Evolutionary conservation across 2,329 filamentous ascomycete genomes (phyloP).

Genomic region (Alternaria gaisen): DNA sequence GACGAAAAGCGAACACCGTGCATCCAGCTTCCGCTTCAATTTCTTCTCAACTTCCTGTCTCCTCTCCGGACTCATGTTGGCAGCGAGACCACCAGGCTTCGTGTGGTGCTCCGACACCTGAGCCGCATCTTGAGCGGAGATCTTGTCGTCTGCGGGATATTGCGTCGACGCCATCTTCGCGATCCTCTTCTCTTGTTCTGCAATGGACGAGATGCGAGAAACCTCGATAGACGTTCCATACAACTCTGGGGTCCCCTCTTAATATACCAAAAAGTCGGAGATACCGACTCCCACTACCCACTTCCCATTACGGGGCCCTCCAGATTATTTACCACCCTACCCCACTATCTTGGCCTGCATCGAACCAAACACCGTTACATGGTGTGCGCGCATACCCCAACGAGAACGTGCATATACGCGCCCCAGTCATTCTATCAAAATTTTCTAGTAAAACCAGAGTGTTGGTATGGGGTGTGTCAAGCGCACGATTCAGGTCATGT

Average conservation of each 20-base stretch:
- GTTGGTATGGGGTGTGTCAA: neutral
- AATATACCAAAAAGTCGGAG: slow-evolving; percentile 6
- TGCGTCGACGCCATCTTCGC: slow-evolving; percentile 15
- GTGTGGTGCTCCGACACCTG: slow-evolving; percentile 17
- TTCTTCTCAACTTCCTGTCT: slow-evolving; percentile 44
- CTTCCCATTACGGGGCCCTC: slow-evolving; percentile 7
- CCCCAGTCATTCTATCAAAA: neutral
- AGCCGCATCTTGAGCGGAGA: slow-evolving; percentile 13
- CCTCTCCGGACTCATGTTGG: slow-evolving; percentile 42
- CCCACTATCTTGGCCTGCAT: slow-evolving; percentile 9
- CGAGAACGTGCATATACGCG: neutral
- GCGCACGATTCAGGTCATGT: neutral
- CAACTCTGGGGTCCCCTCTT: slow-evolving; percentile 4
- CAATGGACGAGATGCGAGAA: neutral
- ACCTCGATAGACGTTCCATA: neutral
- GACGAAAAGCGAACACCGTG: slow-evolving; percentile 45
- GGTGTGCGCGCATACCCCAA: neutral
- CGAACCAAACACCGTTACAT: slow-evolving; percentile 14
- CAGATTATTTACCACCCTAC: slow-evolving; percentile 9
- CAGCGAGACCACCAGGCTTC: slow-evolving; percentile 25
- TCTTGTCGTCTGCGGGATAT: slow-evolving; percentile 15
- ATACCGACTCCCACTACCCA: neutral
- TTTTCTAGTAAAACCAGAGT: neutral
- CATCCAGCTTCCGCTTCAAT: slow-evolving; percentile 47
- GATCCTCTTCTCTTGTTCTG: neutral